Conservation (phyloP, 768 basidiomycete species). For the Suillus plorans region DNA sequence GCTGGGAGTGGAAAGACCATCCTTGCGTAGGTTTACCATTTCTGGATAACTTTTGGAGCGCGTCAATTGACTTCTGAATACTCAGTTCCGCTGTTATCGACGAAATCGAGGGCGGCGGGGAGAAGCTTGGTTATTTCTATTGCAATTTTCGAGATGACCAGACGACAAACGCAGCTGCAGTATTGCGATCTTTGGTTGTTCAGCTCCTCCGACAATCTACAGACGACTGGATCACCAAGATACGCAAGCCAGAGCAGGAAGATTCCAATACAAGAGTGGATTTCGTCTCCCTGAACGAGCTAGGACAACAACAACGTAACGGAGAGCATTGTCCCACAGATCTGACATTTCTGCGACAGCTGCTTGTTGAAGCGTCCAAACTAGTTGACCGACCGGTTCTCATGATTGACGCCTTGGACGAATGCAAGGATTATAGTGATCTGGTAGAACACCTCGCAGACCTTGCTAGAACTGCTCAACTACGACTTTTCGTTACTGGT, state of each 20-base stretch:
- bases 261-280: no score
- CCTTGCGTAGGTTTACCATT: neutral
- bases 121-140: neutral
- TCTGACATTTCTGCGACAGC: no score
- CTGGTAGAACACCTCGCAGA: neutral
- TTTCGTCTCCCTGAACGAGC: no score
- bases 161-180: constrained; percentile 9
- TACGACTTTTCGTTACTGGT: constrained; percentile 10
- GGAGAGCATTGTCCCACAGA: no score
- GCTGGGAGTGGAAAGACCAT: neutral
- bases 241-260: neutral
- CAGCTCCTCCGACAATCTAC: constrained; percentile 6
- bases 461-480: neutral
- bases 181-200: constrained; percentile 18
- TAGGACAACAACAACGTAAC: no score
- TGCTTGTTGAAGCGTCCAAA: neutral
- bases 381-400: no score
- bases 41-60: neutral
- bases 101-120: neutral
- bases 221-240: neutral
- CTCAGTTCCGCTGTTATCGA: constrained; percentile 7
- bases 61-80: neutral
- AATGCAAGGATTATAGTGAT: no score
- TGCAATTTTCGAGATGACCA: neutral
- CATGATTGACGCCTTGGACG: no score